Conservation (phyloP, 1,284 basidiomycete genomes). For the Bjerkandera adusta region DNA sequence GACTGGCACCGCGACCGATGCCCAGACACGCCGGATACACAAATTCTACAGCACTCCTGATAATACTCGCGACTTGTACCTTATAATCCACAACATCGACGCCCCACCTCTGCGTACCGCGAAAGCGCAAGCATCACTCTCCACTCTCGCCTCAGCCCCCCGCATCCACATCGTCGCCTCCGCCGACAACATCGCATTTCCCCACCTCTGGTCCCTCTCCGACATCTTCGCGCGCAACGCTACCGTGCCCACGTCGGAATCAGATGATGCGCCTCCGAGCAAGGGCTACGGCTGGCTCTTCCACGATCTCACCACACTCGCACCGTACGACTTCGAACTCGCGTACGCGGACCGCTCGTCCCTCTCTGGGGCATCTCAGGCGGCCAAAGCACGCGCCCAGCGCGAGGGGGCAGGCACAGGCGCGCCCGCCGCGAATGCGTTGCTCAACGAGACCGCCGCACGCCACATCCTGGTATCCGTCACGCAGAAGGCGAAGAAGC, state of each 20-base stretch:
- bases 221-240: conserved; percentile 56
- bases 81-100: conserved; percentile 89
- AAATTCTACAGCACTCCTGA: conserved; percentile 47
- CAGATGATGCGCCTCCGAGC: conserved; percentile 11
- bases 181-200: conserved; percentile 82
- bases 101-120: conserved; percentile 62
- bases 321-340: conserved; percentile 79
- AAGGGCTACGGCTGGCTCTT: conserved; percentile 77
- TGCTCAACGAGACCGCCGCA: conserved; percentile 79
- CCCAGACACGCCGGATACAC: conserved; percentile 62
- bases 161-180: conserved; percentile 80
- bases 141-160: conserved; percentile 67
- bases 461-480: conserved; percentile 84
- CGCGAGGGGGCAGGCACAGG: conserved; percentile 9
- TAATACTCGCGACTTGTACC: conserved; percentile 49
- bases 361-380: conserved; percentile 49
- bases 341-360: conserved; percentile 64
- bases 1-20: conserved; percentile 42
- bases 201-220: conserved; percentile 72
- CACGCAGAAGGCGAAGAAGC: conserved; percentile 80
- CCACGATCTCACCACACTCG: conserved; percentile 85
- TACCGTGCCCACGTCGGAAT: conserved; percentile 3
- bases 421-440: conserved; percentile 31
- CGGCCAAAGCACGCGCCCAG: conserved; percentile 3
- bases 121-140: conserved; percentile 62